Evolutionary conservation across 1,284 basidiomycete species (phyloP), one percentile per base, ranked within the genome.

Genomic region (Puccinia horiana): DNA sequence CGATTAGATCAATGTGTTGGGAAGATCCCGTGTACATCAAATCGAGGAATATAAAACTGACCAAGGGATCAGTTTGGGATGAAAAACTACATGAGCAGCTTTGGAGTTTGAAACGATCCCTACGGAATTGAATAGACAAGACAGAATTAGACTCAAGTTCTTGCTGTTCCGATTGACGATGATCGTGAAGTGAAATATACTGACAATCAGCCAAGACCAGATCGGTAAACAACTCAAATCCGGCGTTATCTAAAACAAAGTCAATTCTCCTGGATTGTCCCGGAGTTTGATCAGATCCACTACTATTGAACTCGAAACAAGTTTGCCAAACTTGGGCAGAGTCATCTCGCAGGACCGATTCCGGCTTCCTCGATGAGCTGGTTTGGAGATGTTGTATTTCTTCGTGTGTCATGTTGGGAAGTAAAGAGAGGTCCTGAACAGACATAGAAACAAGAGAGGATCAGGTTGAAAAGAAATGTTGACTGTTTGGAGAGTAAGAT

Each of bases 201-300:
- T 85, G 81, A 85, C 97, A 98, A 86, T 99, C 96, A 52, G 96
- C 96, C 84, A 99, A 92, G 29, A 98, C 91, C 44, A 98, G 88
- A 86, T 98, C 97, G 0, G 96, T 97, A 87, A 94, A 95, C 20
- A 98, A 89, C 93, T 98, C 96, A 84, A 98, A 98, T 0, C 94
- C 94, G 85, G 93, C 91, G 86, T 98, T 98, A 87, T 98, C 96
- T 40, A 99, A 88, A 1, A 98, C 91, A 83, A 98, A 92, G 87
- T 99, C 96, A 23, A 96, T 89, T 11, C 92, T 89, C 0, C 89
- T 91, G 80, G 89, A 87, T 74, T 90, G 89, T 32, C 92, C 85
- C 12, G 86, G 88, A 40, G 8, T 0, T 26, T 56, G 1, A 14
- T 61, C 54, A n/a, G 26, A 26, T 23, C 40, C 23, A 40, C 56